phyloP scores from a whole-genome alignment of 2,329 filamentous ascomycete genomes.

The Penicillium frequentans region DNA sequence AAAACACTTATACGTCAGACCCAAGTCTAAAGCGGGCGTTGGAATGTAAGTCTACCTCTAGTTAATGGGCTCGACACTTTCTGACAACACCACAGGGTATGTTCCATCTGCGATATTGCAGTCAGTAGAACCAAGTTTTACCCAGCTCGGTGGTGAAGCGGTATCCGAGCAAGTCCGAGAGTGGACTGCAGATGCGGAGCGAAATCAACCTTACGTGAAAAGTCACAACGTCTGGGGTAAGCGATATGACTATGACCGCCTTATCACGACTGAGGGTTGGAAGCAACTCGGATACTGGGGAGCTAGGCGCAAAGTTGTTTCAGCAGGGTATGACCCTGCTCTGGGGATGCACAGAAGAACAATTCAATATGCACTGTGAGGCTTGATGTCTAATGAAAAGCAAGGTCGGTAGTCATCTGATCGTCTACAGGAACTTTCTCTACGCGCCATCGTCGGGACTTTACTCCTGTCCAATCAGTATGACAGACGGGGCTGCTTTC shows the following conservation, averaged over 20 bases:
- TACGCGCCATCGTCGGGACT: slow-evolving; percentile 62
- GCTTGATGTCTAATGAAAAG: neutral
- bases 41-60: slow-evolving; percentile 41
- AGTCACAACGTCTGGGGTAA: slow-evolving; percentile 63
- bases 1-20: slow-evolving; percentile 61
- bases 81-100: slow-evolving; percentile 16
- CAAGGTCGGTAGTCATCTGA: neutral
- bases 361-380: slow-evolving; percentile 31
- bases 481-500: slow-evolving; percentile 50
- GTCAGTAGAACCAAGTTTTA: slow-evolving; percentile 44
- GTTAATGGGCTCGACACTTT: neutral
- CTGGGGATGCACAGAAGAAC: slow-evolving; percentile 22
- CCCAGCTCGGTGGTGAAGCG: slow-evolving; percentile 31
- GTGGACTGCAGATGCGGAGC: slow-evolving; percentile 60
- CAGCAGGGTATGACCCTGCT: slow-evolving; percentile 23
- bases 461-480: slow-evolving; percentile 65
- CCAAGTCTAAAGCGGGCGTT: slow-evolving; percentile 54
- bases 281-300: slow-evolving; percentile 38
- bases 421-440: slow-evolving; percentile 46
- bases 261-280: slow-evolving; percentile 69
- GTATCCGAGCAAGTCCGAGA: slow-evolving; percentile 30
- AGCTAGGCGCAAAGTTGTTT: slow-evolving; percentile 28
- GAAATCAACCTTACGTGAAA: slow-evolving; percentile 61
- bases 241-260: slow-evolving; percentile 51
- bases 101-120: slow-evolving; percentile 56